A percentile compares a stretch with the other conserved stretches of the same genome.
Evolutionary conservation across 768 basidiomycete species (phyloP).

Genomic region (Brasilioporus rufonigricans): DNA sequence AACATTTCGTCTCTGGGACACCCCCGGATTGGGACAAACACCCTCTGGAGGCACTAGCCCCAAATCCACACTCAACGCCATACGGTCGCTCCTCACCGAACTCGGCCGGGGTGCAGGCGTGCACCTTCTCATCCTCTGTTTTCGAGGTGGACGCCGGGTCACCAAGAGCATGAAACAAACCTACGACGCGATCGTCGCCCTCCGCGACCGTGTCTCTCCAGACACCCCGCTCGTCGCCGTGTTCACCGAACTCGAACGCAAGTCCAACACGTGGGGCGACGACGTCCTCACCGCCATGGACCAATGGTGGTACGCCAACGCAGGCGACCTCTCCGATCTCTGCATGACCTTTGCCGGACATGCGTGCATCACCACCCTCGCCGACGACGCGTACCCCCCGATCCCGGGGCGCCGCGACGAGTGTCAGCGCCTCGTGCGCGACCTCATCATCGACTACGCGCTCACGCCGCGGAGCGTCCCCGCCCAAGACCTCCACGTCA

Average conservation of each 20-base stretch:
- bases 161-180: constrained; percentile 21
- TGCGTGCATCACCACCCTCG: constrained; percentile 24
- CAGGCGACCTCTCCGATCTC: constrained; percentile 2
- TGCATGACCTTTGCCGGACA: constrained; percentile 17
- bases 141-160: constrained; percentile 19
- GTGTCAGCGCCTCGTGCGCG: constrained; percentile 24
- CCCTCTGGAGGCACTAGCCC: constrained; percentile 6
- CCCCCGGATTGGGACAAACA: constrained; percentile 18
- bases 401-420: constrained; percentile 19
- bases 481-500: constrained; percentile 27
- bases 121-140: constrained; percentile 22
- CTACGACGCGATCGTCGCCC: constrained; percentile 13
- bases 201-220: constrained; percentile 18
- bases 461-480: constrained; percentile 20
- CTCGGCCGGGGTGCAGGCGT: constrained; percentile 14
- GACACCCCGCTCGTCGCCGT: constrained; percentile 20
- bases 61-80: constrained; percentile 15
- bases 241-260: constrained; percentile 20
- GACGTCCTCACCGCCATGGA: constrained; percentile 20
- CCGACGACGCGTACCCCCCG: constrained; percentile 17
- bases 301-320: constrained; percentile 22
- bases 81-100: constrained; percentile 24
- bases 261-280: background rate
- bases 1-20: constrained; percentile 27
- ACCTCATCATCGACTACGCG: constrained; percentile 22